phyloP scores from a whole-genome alignment of 352 stramenopile species.

The Blastocystis sp. region DNA sequence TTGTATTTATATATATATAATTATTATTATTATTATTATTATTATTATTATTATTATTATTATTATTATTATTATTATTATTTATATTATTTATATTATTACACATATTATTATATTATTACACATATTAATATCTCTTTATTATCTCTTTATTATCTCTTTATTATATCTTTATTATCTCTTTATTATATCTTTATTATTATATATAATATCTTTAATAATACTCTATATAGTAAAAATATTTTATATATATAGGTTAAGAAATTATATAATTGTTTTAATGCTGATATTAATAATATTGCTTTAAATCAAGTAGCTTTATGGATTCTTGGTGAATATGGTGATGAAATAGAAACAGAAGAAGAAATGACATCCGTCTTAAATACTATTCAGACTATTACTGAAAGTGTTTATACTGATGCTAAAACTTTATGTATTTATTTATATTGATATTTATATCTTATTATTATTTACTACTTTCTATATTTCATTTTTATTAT shows the following conservation, averaged over 20 bases:
- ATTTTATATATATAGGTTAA: constrained; percentile 78
- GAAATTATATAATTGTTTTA: constrained; percentile 79
- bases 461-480: constrained; percentile 43
- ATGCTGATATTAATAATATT: constrained; percentile 74
- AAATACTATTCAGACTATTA: constrained; percentile 8
- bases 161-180: too few species aligned
- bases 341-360: constrained; percentile 44
- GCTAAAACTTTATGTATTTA: constrained; percentile 44
- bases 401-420: constrained; percentile 28
- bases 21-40: too few species aligned
- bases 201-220: too few species aligned
- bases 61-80: too few species aligned
- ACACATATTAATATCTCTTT: constrained; percentile 72
- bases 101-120: too few species aligned
- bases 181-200: too few species aligned
- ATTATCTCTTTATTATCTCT: too few species aligned
- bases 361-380: too few species aligned
- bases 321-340: constrained; percentile 93
- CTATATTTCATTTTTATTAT: neutral
- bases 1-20: too few species aligned
- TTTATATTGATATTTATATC: constrained; percentile 57
- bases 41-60: too few species aligned
- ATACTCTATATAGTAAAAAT: constrained; percentile 50
- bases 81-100: too few species aligned
- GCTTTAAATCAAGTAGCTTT: constrained; percentile 85